phyloP scores from a whole-genome alignment of 148 eudicot species.

The Bassia scoparia region DNA sequence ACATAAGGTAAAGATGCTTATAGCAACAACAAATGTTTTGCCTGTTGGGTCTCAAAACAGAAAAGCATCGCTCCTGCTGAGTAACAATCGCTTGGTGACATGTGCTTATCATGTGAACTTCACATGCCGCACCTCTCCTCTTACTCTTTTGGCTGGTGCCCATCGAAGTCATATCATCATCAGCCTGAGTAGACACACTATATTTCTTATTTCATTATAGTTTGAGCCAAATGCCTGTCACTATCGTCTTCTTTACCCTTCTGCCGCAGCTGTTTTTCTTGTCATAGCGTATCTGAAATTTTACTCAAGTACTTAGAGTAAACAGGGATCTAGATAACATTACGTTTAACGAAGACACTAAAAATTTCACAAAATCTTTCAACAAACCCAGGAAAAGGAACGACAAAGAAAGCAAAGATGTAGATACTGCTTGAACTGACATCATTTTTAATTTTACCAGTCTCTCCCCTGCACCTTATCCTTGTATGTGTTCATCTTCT shows the following conservation, averaged over 20 bases:
- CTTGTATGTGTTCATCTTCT: constrained; percentile 54
- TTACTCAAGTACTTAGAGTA: not conserved
- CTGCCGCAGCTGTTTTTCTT: constrained; percentile 44
- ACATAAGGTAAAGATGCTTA: constrained; percentile 86
- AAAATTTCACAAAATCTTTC: no score
- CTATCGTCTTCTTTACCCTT: constrained; percentile 74
- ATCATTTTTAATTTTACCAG: constrained; percentile 43
- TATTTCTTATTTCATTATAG: constrained; percentile 59
- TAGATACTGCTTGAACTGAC: constrained; percentile 55
- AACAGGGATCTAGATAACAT: no score
- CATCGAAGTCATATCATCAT: constrained; percentile 91
- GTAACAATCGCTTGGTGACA: constrained; percentile 61
- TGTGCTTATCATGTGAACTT: constrained; percentile 32
- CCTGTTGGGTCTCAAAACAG: constrained; percentile 88
- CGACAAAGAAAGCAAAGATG: not conserved
- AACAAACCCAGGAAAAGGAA: not conserved
- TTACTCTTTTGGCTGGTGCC: constrained; percentile 60
- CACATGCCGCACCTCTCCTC: constrained; percentile 50
- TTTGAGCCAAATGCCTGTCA: constrained; percentile 73
- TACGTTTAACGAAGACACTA: no score
- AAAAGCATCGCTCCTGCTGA: constrained; percentile 85
- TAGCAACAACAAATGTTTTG: constrained; percentile 81
- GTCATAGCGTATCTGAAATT: constrained; percentile 48
- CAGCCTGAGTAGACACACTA: constrained; percentile 57
- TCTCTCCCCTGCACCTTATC: constrained; percentile 36